Base-by-base conservation (phyloP, 2,329 filamentous ascomycete genomes). In the Cercospora brassicicola region DNA sequence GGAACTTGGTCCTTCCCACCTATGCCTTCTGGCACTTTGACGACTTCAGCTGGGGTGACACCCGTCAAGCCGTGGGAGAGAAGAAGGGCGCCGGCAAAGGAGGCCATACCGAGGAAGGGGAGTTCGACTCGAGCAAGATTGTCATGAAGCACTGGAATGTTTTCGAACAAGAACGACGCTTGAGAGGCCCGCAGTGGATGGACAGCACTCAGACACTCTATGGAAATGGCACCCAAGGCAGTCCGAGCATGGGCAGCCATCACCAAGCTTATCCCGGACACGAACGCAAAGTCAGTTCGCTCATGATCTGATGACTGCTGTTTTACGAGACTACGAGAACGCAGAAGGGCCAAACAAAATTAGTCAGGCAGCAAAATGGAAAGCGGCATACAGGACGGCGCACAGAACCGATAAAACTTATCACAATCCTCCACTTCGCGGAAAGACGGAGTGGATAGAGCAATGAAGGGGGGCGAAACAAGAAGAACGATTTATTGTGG, bases 1-100 rank as follows among this genome's bases (percentile, higher is more conserved):
- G 95, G 95, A 99, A 99, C 81, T 97, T 99, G 79, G 86, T 99
- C 42, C 88, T 99, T 8, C 95, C 95, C 0, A 88, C 88, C 7
- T 99, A 99, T 78, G 91, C 95, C 2, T 99, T 94, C 85, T 99
- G 95, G 95, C 98, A 99, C 83, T 99, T 99, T 79, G 95, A 99
- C 79, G 95, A 99, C 83, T 99, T 99, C 85, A 96, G 92, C 66
- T 99, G 95, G 95, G 95, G 95, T 76, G 96, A 99, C 72, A 99
- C 95, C 65, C 89, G 95, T 70, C 96, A 98, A 87, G 97, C 94
- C 48, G 92, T 90, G 0, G 94, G 94, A 30, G 94, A 97, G 77
- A 90, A 88, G 13, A 94, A 94, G 84, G 95, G 94, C 82, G 91
- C 87, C 2, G 92, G 92, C 33, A 89, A 93, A 70, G 63, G 68